Evolutionary conservation across 1,139 yeast species (phyloP).

Genomic region (Eremothecium cymbalariae): DNA sequence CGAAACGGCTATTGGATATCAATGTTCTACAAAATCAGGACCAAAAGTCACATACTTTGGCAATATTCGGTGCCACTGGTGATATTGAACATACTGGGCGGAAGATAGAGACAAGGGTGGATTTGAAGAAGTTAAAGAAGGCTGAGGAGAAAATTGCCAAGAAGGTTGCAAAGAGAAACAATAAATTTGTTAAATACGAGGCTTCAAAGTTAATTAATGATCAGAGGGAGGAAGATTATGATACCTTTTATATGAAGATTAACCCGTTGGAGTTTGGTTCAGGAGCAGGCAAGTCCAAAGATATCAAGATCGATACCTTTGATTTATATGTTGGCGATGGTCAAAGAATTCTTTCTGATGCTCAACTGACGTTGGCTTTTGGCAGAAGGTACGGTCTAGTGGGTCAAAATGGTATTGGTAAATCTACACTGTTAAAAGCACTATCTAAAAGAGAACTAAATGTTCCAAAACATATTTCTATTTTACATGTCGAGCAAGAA

Average conservation of each 20-base stretch:
- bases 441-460: conserved; percentile 86
- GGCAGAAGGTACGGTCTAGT: conserved; percentile 96
- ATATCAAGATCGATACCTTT: conserved; percentile 83
- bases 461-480: conserved; percentile 90
- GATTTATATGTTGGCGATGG: conserved; percentile 95
- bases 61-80: conserved; percentile 62
- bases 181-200: conserved; percentile 78
- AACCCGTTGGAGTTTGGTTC: conserved; percentile 90
- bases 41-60: conserved; percentile 58
- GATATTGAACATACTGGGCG: conserved; percentile 91
- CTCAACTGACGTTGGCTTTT: conserved; percentile 75
- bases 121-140: conserved; percentile 85
- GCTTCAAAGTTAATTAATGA: conserved; percentile 79
- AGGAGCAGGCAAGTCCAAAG: conserved; percentile 90
- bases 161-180: conserved; percentile 87
- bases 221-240: conserved; percentile 64
- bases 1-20: conserved; percentile 69
- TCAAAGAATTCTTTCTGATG: conserved; percentile 81
- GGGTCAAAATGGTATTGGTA: conserved; percentile 99
- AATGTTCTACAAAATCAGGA: conserved; percentile 56
- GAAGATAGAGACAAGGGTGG: conserved; percentile 88
- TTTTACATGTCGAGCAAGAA: conserved; percentile 96
- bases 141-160: conserved; percentile 96
- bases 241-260: conserved; percentile 86
- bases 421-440: conserved; percentile 85